Conservation (phyloP, 345 rosid species). For the Salix suchowensis region DNA sequence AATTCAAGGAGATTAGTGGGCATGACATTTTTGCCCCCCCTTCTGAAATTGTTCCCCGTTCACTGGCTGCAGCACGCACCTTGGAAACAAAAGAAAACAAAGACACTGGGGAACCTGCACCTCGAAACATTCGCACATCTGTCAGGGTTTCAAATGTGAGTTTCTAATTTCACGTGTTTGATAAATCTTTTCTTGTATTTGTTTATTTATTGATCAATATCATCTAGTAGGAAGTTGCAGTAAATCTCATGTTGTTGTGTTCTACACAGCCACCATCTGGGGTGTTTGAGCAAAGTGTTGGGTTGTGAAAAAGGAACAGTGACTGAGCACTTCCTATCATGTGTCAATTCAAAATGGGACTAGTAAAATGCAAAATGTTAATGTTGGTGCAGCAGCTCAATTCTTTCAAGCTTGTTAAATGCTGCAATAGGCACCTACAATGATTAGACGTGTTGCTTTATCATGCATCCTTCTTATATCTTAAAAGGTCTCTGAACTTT, state of each 20-base stretch:
- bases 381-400: neutral
- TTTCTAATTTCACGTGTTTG: neutral
- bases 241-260: neutral
- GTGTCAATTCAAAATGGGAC: neutral
- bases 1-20: conserved; percentile 85
- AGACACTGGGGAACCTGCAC: conserved; percentile 55
- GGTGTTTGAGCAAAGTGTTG: neutral
- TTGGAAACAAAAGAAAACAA: conserved; percentile 66
- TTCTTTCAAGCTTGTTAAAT: neutral
- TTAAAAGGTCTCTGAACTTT: neutral
- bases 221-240: neutral
- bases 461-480: neutral
- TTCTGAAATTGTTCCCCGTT: conserved; percentile 77
- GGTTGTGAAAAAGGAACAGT: neutral
- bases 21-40: conserved; percentile 94
- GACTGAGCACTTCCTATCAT: neutral
- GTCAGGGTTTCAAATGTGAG: conserved; percentile 26
- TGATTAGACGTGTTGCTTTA: neutral
- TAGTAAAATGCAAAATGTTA: neutral
- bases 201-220: neutral
- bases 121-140: conserved; percentile 32
- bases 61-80: conserved; percentile 50
- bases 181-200: neutral
- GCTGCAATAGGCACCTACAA: neutral
- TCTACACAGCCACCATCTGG: neutral